phyloP scores from a whole-genome alignment of 164 flowering plant species.

The Vitis rotundifolia region DNA sequence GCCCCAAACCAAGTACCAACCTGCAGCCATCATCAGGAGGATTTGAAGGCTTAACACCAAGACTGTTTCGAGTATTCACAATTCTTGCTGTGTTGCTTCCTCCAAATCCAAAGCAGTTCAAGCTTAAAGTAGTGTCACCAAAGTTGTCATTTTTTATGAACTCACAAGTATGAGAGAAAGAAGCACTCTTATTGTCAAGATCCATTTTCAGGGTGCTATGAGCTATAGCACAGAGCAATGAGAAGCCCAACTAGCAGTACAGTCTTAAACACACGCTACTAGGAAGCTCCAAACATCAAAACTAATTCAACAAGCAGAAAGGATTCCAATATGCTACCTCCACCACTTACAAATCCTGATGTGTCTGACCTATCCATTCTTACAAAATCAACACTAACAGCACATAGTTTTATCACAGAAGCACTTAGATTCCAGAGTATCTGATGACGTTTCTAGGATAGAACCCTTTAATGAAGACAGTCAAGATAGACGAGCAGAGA shows the following conservation, averaged over 20 bases:
- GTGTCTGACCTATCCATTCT: constrained; percentile 61
- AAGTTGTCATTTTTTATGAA: constrained; percentile 28
- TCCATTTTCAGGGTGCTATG: constrained; percentile 38
- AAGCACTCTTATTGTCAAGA: constrained; percentile 30
- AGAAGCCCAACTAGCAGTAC: constrained; percentile 3
- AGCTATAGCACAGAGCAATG: neutral
- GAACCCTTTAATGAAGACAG: constrained; percentile 46
- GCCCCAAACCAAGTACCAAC: constrained; percentile 87
- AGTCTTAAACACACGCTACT: constrained; percentile 13
- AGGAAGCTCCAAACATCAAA: constrained; percentile 10
- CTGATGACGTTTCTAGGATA: constrained; percentile 67
- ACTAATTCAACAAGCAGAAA: constrained; percentile 13
- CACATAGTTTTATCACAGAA: constrained; percentile 7
- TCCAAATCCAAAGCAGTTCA: constrained; percentile 57
- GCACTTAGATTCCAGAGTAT: constrained; percentile 29
- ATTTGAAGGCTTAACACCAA: constrained; percentile 12
- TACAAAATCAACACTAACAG: constrained; percentile 10
- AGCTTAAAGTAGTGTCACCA: constrained; percentile 61
- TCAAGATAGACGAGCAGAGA: constrained; percentile 21
- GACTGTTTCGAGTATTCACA: constrained; percentile 20
- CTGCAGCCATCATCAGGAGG: constrained; percentile 71
- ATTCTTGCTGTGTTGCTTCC: constrained; percentile 26
- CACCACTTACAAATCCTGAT: constrained; percentile 85
- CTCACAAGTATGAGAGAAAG: constrained; percentile 32
- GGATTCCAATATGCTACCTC: constrained; percentile 28